Evolutionary conservation across 768 basidiomycete species (phyloP), one percentile per base, ranked within the genome.

Genomic region (Clavulina sp.): DNA sequence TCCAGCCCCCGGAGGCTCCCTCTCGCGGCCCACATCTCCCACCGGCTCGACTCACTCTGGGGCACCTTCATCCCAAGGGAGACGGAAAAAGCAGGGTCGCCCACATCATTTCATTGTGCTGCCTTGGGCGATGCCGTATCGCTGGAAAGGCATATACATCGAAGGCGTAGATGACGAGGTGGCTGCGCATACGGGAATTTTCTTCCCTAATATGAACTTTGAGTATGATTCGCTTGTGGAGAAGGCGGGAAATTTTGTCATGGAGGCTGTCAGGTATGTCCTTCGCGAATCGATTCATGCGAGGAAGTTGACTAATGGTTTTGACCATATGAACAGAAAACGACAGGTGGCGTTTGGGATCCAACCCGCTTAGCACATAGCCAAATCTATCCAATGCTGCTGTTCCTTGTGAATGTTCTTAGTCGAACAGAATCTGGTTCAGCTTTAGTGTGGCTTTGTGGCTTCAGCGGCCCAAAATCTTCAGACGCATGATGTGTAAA

Each of bases 141-240:
- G 66, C 50, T 78, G 76, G 76, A 70, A 74, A 53, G 63, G 64
- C 47, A 72, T 78, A 0, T 40, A 63, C n/a, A 71, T 78, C 32
- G 67, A 56, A 4, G 75, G 73, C 2, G 74, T 69, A 6, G 61
- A 69, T 3, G 74, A 76, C 57, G 76, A 78, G 58, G 76, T 78
- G 4, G 69, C 62, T 5, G 76, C 76, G 1, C 76, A 78, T 61
- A 66, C 64, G 44, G 76, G 75, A 34, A 56, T 78, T 9, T 77
- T 77, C 56, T 72, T 75, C 46, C 68, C 66, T 2, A 59, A 60
- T 2, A 67, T 68, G 55, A 77, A 78, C 60, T 55, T 71, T 54
- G 72, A 71, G 9, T 78, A 78, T 58, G 68, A 72, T 28, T 65
- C 55, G 13, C 61, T 77, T 31, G 67, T 77, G 3, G 67, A 69